phyloP scores from a whole-genome alignment of 2,329 filamentous ascomycete species.

The Cucurbitaria berberidis region DNA sequence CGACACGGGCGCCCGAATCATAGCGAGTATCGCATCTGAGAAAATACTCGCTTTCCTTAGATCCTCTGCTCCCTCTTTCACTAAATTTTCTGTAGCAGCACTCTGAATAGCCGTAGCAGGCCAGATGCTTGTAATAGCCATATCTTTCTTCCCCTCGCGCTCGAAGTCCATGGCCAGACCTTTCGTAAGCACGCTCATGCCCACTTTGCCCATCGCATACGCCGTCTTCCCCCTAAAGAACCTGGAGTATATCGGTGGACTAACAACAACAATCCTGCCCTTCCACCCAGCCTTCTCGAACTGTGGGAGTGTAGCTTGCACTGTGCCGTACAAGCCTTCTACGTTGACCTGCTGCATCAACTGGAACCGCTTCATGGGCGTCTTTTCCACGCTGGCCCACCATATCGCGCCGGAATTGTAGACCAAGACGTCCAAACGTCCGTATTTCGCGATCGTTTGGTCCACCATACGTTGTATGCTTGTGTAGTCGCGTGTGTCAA shows the following conservation, averaged over 20 bases:
- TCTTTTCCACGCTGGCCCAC: constrained; percentile 77
- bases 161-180: constrained; percentile 83
- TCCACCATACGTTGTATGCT: constrained; percentile 67
- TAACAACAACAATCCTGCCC: constrained; percentile 77
- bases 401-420: constrained; percentile 89
- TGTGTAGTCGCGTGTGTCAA: constrained; percentile 71
- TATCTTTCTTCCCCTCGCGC: constrained; percentile 66
- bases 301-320: constrained; percentile 73
- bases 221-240: constrained; percentile 88
- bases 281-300: constrained; percentile 62
- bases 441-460: constrained; percentile 63
- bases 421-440: constrained; percentile 73
- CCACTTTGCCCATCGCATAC: constrained; percentile 79
- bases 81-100: constrained; percentile 67
- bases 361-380: constrained; percentile 76
- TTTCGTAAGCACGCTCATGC: constrained; percentile 81
- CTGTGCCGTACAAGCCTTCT: constrained; percentile 74
- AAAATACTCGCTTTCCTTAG: constrained; percentile 75
- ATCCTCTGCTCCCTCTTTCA: constrained; percentile 58
- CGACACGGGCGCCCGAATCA: constrained; percentile 65
- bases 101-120: constrained; percentile 80
- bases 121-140: constrained; percentile 85
- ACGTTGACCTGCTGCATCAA: constrained; percentile 57
- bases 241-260: constrained; percentile 82
- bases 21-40: constrained; percentile 77